phyloP scores from a whole-genome alignment of 1,284 basidiomycete genomes.

The Marasmius fiardii region DNA sequence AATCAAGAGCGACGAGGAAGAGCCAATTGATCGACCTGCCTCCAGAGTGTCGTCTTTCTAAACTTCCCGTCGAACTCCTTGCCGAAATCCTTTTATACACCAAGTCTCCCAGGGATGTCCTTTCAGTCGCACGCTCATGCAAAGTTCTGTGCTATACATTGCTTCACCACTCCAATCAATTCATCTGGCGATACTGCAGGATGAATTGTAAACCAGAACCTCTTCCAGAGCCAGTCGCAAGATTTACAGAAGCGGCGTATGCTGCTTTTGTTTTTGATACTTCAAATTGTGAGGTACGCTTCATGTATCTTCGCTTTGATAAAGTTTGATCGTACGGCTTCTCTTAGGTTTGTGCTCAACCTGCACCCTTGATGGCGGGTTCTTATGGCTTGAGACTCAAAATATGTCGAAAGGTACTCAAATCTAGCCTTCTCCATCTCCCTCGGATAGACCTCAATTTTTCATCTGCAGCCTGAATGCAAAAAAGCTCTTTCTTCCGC shows the following conservation, averaged over 20 bases:
- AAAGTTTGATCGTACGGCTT: conserved; percentile 1
- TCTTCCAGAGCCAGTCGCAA: conserved; percentile 41
- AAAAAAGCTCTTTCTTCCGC: background rate
- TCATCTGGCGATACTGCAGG: conserved; percentile 52
- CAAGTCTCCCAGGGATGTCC: conserved; percentile 36
- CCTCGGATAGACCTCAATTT: background rate
- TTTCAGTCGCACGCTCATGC: conserved; percentile 46
- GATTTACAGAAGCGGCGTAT: conserved; percentile 42
- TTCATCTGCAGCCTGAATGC: background rate
- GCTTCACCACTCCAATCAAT: conserved; percentile 33
- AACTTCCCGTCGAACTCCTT: conserved; percentile 39
- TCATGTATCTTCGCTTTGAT: background rate
- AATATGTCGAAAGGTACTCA: background rate
- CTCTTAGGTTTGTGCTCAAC: conserved; percentile 33
- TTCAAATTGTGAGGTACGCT: conserved; percentile 52
- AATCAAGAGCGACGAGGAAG: background rate
- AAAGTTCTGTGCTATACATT: conserved; percentile 45
- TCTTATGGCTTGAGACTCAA: conserved; percentile 44
- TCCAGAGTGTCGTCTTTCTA: conserved; percentile 1
- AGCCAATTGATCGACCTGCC: background rate
- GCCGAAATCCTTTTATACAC: conserved; percentile 35
- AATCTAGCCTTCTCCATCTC: background rate
- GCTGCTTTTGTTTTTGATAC: conserved; percentile 59
- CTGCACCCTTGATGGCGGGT: conserved; percentile 29
- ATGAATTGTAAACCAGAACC: conserved; percentile 25